Percentiles rank a stretch among this genome's conserved stretches.
phyloP scores from a whole-genome alignment of 2,329 filamentous ascomycete species.

The Trichoderma atroviride region DNA sequence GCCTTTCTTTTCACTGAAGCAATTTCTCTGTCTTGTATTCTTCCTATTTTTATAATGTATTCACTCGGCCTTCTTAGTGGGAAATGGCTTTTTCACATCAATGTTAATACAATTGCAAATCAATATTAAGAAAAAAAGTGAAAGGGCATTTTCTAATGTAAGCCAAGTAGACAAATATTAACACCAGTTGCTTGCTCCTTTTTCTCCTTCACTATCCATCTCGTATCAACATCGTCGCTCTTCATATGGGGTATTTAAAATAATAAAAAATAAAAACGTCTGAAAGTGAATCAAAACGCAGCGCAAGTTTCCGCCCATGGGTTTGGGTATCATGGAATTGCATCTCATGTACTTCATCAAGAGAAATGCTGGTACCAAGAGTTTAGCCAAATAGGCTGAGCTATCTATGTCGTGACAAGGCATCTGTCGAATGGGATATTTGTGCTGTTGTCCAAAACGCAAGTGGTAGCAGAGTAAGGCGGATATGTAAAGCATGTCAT shows the following conservation, averaged over 20 bases:
- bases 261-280: constrained; percentile 5
- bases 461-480: neutral
- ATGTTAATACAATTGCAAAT: constrained; percentile 2
- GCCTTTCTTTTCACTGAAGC: too few species aligned
- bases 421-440: constrained; percentile 24
- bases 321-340: constrained; percentile 4
- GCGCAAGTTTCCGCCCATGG: constrained; percentile 8
- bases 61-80: too few species aligned
- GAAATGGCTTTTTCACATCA: neutral
- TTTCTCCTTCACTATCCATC: neutral
- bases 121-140: constrained; percentile 3
- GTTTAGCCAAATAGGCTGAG: neutral
- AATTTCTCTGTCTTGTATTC: too few species aligned
- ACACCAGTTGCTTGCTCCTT: neutral
- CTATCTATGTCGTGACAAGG: constrained; percentile 1
- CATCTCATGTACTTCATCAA: constrained; percentile 28
- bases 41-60: too few species aligned
- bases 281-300: constrained; percentile 25
- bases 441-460: neutral
- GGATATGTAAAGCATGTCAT: constrained; percentile 3
- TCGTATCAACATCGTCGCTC: constrained; percentile 20
- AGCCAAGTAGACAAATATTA: constrained; percentile 33
- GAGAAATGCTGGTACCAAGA: neutral
- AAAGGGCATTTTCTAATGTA: constrained; percentile 32
- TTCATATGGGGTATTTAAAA: constrained; percentile 27